Percentiles rank a stretch among this genome's conserved stretches.
These are phyloP conservation scores for Sugiyamaella lignohabitans DNA, from an alignment of 805 yeast species.

Conservation along the genomic window DNA sequence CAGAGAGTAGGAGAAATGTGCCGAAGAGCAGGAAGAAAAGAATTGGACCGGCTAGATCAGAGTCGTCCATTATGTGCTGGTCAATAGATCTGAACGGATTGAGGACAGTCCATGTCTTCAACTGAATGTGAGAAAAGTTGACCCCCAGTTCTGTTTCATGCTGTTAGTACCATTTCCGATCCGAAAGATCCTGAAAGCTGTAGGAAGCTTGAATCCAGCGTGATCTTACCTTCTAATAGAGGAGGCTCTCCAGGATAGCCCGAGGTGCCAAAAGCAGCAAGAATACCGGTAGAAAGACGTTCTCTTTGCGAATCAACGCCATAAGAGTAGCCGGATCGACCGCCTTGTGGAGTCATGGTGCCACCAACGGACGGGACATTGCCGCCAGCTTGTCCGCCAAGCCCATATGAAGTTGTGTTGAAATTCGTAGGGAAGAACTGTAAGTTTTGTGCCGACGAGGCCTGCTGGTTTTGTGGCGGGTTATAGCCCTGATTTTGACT, in stretches of 20 bases:
- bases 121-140: slow-evolving; percentile 77
- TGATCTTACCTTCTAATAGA: slow-evolving; percentile 49
- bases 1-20: slow-evolving; percentile 67
- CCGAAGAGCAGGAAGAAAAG: slow-evolving; percentile 85
- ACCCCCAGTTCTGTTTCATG: slow-evolving; percentile 65
- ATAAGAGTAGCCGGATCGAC: slow-evolving; percentile 14
- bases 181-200: too few species aligned
- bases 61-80: slow-evolving; percentile 74
- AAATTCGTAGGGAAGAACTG: slow-evolving; percentile 20
- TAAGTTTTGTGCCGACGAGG: slow-evolving; percentile 11
- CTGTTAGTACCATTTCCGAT: neutral
- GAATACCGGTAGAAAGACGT: slow-evolving; percentile 61
- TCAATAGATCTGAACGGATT: slow-evolving; percentile 65
- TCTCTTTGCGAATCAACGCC: slow-evolving; percentile 23
- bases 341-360: slow-evolving; percentile 18
- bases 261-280: slow-evolving; percentile 87
- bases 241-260: slow-evolving; percentile 97
- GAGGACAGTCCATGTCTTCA: slow-evolving; percentile 68
- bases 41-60: slow-evolving; percentile 93
- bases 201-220: neutral
- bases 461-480: slow-evolving; percentile 12
- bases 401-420: slow-evolving; percentile 15
- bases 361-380: slow-evolving; percentile 12
- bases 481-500: too few species aligned
- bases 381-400: slow-evolving; percentile 1